Base-by-base conservation (phyloP, 768 basidiomycete species). In the Goffeauzyma gilvescens region DNA sequence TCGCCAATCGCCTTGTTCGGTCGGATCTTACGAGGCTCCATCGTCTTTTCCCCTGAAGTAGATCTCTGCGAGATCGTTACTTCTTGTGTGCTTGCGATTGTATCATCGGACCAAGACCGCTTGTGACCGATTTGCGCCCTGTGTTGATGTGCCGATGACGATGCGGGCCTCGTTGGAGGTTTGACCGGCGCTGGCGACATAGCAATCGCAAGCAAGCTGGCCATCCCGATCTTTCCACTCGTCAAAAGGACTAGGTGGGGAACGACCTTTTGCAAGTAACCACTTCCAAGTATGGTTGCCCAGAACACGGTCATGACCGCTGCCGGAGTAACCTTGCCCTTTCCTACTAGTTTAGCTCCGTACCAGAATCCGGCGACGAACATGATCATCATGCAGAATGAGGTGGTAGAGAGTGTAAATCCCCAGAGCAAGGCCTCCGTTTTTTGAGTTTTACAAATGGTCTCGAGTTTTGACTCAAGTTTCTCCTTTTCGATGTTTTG, bases 281-380 rank as follows among this genome's bases (percentile, higher is more conserved):
- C 78, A 1, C 81, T 79, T 0, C 84, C 86, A 48, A 95, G 81
- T 17, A 95, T 68, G 59, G 84, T 87, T 0, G 90, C 87, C 89
- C 90, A 96, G 62, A 96, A 98, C 39, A 89, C 84, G n/a, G 81
- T 77, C 79, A 87, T 89, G 49, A 95, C 81, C 26, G 78, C 73
- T 1, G 85, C 85, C 0, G 80, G 67, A 3, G 66, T 65, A 41
- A 75, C 70, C 48, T 69, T 74, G 13, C 79, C 81, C 10, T 77
- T 70, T n/a, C 75, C 65, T n/a, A 98, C 85, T 39, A 93, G 72
- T 57, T 80, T 78, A 2, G 79, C 72, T 10, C 89, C 90, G 55
- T 79, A 96, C 87, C 90, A 95, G 65, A 96, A 96, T 0, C 79
- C 87, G 55, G 86, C 79, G 6, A 96, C 85, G 64, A 96, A 98